Evolutionary conservation across 805 yeast genomes (phyloP).

Genomic region (Spathaspora hagerdaliae): DNA sequence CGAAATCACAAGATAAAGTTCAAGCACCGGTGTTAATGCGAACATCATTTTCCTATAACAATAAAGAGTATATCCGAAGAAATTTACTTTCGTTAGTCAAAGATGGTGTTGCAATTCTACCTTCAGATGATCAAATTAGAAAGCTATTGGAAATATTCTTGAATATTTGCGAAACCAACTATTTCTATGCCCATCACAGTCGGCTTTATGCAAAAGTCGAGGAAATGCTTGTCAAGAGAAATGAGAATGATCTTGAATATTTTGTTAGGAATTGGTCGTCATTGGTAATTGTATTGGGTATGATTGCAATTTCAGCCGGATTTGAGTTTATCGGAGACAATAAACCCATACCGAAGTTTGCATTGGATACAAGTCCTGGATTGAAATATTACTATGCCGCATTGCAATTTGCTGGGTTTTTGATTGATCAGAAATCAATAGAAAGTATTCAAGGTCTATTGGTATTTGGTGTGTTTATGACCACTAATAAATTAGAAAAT

Average conservation of each 20-base stretch:
- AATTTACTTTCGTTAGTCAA: constrained; percentile 5
- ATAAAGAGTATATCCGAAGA: constrained; percentile 2
- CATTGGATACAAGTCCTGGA: constrained; percentile 11
- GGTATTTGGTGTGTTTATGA: constrained; percentile 13
- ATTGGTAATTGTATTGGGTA: constrained; percentile 6
- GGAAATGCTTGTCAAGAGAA: constrained; percentile 5
- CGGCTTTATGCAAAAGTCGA: constrained; percentile 3
- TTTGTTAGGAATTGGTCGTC: constrained; percentile 10
- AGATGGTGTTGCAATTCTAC: constrained; percentile 10
- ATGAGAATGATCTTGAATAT: constrained; percentile 5
- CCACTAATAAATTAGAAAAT: constrained; percentile 13
- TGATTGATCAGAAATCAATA: constrained; percentile 10
- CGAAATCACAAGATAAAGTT: neutral
- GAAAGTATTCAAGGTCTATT: constrained; percentile 12
- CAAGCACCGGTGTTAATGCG: neutral
- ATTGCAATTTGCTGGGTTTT: constrained; percentile 12
- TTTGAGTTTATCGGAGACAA: constrained; percentile 11
- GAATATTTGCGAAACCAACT: constrained; percentile 14
- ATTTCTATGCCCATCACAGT: constrained; percentile 12
- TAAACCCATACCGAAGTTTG: constrained; percentile 1
- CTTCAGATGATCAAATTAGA: constrained; percentile 7
- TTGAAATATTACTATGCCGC: constrained; percentile 10
- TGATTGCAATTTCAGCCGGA: constrained; percentile 12
- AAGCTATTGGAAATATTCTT: constrained; percentile 9
- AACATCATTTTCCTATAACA: constrained; percentile 5